Conservation (phyloP, 2,329 filamentous ascomycete species). For the Epicoccum nigrum region DNA sequence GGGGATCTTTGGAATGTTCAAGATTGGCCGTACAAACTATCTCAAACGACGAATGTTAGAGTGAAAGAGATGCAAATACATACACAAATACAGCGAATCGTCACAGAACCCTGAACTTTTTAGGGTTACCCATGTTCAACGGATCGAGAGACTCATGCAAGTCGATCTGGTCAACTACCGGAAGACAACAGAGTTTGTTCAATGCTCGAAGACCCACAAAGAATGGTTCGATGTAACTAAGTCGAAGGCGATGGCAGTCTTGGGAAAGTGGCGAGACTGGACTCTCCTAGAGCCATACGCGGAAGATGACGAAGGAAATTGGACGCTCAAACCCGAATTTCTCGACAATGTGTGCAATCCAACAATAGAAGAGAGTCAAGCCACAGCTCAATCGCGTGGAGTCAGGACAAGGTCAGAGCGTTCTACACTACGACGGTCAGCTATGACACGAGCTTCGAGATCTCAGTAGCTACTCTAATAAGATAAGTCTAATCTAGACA, state of each 20-base stretch:
- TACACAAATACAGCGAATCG: conserved; percentile 10
- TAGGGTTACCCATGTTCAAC: conserved; percentile 79
- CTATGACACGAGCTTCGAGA: too few relatives aligned
- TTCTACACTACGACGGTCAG: too few relatives aligned
- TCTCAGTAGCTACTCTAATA: too few relatives aligned
- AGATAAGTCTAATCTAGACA: too few relatives aligned
- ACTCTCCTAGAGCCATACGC: conserved; percentile 17
- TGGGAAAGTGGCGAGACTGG: conserved; percentile 24
- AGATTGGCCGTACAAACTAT: conserved; percentile 23
- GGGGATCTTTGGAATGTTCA: conserved; percentile 19
- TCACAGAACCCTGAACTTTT: conserved; percentile 40
- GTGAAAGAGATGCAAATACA: conserved; percentile 22
- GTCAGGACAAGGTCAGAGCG: too few relatives aligned
- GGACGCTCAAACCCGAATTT: conserved; percentile 14
- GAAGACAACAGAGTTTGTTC: conserved; percentile 66
- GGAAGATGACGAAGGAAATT: conserved; percentile 1
- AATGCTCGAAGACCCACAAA: conserved; percentile 78
- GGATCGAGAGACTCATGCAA: conserved; percentile 85
- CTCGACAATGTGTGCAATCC: neutral
- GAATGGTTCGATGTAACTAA: conserved; percentile 84
- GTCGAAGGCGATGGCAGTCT: conserved; percentile 12
- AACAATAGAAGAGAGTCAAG: too few relatives aligned
- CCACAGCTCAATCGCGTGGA: too few relatives aligned
- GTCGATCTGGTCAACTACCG: conserved; percentile 70
- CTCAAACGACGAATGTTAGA: conserved; percentile 10